These are phyloP conservation scores for Talaromyces sp. DNA, from an alignment of 2,329 filamentous ascomycete species.

Conservation along the genomic window DNA sequence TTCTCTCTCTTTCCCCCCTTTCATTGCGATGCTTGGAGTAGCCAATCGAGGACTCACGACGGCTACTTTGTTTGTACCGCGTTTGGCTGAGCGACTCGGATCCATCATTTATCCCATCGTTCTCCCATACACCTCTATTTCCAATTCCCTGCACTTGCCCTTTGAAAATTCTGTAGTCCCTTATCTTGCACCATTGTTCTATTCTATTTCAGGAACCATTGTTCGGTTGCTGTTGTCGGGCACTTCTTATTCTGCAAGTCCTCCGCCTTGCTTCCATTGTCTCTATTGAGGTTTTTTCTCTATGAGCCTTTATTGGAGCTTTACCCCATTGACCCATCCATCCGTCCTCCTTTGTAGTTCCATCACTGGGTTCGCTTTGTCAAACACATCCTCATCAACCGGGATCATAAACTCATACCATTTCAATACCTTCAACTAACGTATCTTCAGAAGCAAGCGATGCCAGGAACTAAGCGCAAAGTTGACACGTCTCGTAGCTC, in stretches of 20 bases:
- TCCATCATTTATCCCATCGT: neutral
- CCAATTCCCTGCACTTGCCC: neutral
- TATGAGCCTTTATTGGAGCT: neutral
- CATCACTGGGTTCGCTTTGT: neutral
- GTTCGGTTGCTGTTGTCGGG: neutral
- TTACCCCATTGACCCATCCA: neutral
- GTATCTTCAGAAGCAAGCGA: constrained; percentile 19
- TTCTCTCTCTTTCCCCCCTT: neutral
- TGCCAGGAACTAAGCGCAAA: constrained; percentile 33
- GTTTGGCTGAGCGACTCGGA: neutral
- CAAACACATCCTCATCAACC: neutral
- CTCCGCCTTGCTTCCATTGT: neutral
- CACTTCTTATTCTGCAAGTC: neutral
- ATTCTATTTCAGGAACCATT: neutral
- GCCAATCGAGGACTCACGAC: neutral
- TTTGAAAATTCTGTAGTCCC: neutral
- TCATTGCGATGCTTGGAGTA: neutral
- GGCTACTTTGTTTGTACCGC: neutral
- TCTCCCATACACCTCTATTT: neutral
- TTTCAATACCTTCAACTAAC: neutral
- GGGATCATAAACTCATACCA: neutral
- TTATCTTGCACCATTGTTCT: neutral
- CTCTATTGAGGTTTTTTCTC: neutral
- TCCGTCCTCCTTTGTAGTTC: neutral
- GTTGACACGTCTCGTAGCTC: constrained; percentile 18